Evolutionary conservation across 1,284 basidiomycete species (phyloP).

Genomic region (Moniliophthora roreri): DNA sequence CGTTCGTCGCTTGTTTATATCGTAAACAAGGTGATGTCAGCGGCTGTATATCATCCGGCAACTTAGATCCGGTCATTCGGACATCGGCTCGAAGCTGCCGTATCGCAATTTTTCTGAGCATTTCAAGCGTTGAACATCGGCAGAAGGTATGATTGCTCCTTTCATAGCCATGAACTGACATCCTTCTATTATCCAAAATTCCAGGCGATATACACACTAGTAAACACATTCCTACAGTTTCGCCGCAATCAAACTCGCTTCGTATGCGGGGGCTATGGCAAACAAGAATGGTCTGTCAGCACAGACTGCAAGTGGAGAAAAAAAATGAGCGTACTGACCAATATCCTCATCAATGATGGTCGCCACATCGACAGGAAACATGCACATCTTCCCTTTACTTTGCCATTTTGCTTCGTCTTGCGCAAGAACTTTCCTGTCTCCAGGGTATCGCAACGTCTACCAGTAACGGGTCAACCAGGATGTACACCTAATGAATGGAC

Average conservation of each 20-base stretch:
- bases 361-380: not conserved
- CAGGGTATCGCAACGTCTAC: not conserved
- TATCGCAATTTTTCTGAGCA: no score
- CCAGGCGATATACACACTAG: no score
- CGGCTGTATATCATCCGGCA: no score
- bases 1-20: no score
- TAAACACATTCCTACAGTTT: not conserved
- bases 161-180: no score
- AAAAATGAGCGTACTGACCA: not conserved
- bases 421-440: not conserved
- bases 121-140: no score
- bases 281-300: not conserved
- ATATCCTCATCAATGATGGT: not conserved
- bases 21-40: no score
- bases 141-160: no score
- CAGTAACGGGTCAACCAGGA: not conserved
- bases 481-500: not conserved
- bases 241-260: not conserved
- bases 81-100: no score
- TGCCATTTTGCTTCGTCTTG: constrained; percentile 1
- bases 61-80: no score
- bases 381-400: not conserved
- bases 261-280: not conserved
- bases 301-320: not conserved
- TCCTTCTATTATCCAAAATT: no score